A percentile compares a stretch with the other conserved stretches of the same genome.
These are phyloP conservation scores for Carex arenaria DNA, from an alignment of 202 grass and related monocot species.

Conservation along the genomic window DNA sequence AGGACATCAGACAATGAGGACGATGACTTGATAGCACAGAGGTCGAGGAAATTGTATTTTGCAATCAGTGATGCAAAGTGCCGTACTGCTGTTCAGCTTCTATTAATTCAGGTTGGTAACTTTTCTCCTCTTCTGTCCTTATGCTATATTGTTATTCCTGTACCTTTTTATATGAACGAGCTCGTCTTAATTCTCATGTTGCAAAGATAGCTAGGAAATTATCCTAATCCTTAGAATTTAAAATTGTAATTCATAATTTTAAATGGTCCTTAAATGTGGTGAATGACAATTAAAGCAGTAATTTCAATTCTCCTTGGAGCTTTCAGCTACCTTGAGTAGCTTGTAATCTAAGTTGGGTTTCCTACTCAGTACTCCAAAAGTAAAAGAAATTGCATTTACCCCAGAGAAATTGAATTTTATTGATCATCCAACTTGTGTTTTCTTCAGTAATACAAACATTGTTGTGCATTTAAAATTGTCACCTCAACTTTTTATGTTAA, in stretches of 20 bases:
- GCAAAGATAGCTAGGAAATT: background rate
- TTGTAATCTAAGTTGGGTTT: background rate
- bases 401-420: background rate
- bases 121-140: constrained; percentile 16
- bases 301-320: background rate
- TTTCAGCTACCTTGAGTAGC: background rate
- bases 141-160: constrained; percentile 9
- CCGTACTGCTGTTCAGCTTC: constrained; percentile 93
- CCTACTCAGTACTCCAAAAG: background rate
- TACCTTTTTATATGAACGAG: background rate
- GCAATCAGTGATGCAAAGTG: constrained; percentile 95
- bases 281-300: background rate
- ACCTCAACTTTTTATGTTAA: background rate
- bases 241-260: background rate
- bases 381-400: background rate
- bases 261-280: background rate
- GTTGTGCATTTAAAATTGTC: background rate
- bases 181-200: background rate
- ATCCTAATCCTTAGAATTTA: background rate
- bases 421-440: background rate
- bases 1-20: constrained; percentile 48
- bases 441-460: background rate
- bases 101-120: constrained; percentile 85
- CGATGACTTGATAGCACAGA: constrained; percentile 48
- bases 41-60: constrained; percentile 85